phyloP scores from a whole-genome alignment of 1,284 basidiomycete genomes.

The Singerocomus rubriflavus region DNA sequence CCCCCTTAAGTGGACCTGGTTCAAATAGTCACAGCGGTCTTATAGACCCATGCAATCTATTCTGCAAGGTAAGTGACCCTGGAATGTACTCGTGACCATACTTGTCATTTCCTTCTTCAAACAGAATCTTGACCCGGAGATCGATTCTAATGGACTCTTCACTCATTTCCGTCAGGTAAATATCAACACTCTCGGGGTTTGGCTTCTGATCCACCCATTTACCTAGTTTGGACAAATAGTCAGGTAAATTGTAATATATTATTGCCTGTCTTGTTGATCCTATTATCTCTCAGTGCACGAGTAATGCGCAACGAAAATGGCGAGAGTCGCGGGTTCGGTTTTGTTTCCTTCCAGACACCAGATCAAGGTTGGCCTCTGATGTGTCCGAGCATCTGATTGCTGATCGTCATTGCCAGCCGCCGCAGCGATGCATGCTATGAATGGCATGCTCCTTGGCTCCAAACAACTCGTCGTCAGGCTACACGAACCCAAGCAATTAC shows the following conservation, averaged over 20 bases:
- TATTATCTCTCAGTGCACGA: slow-evolving; percentile 60
- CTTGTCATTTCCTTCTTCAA: not conserved
- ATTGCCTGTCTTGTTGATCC: not conserved
- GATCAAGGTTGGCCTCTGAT: slow-evolving; percentile 62
- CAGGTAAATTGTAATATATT: slow-evolving; percentile 48
- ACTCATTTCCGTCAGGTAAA: slow-evolving; percentile 76
- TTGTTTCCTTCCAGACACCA: slow-evolving; percentile 85
- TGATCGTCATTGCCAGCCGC: slow-evolving; percentile 43
- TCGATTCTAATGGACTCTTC: slow-evolving; percentile 81
- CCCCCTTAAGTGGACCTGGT: slow-evolving; percentile 68
- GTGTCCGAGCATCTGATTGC: not conserved
- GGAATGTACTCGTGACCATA: not conserved
- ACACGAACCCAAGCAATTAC: slow-evolving; percentile 86
- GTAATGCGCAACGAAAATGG: slow-evolving; percentile 90
- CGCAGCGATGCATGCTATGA: slow-evolving; percentile 77
- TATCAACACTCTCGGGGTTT: slow-evolving; percentile 8
- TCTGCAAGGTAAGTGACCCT: slow-evolving; percentile 65
- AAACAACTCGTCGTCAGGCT: slow-evolving; percentile 84
- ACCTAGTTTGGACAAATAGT: slow-evolving; percentile 79
- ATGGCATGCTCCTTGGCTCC: slow-evolving; percentile 63
- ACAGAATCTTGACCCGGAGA: slow-evolving; percentile 81
- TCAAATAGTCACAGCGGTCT: slow-evolving; percentile 78
- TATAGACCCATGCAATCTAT: slow-evolving; percentile 89
- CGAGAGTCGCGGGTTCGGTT: slow-evolving; percentile 91
- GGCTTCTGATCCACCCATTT: slow-evolving; percentile 14